These are phyloP conservation scores for Biscogniauxia marginata DNA, from an alignment of 2,329 filamentous ascomycete genomes.

Conservation along the genomic window DNA sequence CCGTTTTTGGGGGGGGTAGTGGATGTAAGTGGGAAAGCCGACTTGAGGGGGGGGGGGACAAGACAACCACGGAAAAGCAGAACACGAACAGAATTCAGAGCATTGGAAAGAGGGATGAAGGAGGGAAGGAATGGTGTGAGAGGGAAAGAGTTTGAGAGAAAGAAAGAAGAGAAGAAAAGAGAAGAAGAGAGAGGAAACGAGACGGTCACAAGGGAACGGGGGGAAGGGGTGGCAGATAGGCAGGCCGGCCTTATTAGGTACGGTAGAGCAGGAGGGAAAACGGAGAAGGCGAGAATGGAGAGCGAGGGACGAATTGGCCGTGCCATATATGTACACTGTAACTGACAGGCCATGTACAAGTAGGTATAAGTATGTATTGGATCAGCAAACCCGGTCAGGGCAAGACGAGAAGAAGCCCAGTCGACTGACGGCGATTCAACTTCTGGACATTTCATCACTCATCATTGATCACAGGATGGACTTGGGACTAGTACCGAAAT, in stretches of 20 bases:
- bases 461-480: conserved; percentile 5
- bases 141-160: conserved; percentile 12
- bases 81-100: conserved; percentile 2
- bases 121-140: conserved; percentile 4
- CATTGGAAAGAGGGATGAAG: conserved; percentile 8
- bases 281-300: not conserved
- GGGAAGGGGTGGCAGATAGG: conserved; percentile 34
- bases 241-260: conserved; percentile 24
- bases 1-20: conserved; percentile 24
- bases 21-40: conserved; percentile 17
- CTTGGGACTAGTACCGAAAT: conserved; percentile 16
- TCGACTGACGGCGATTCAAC: not conserved
- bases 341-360: not conserved
- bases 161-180: conserved; percentile 13
- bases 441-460: conserved; percentile 2
- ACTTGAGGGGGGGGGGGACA: conserved; percentile 10
- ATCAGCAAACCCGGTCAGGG: not conserved
- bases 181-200: conserved; percentile 18
- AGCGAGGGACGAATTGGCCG: not conserved
- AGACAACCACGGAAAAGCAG: conserved; percentile 10
- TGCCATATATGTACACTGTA: conserved; percentile 2
- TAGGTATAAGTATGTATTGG: not conserved
- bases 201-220: conserved; percentile 29
- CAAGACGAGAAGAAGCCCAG: not conserved
- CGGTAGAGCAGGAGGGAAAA: conserved; percentile 23